Evolutionary conservation across 352 stramenopile species (phyloP), one percentile per base, ranked within the genome.

Genomic region (Phytopythium litorale): DNA sequence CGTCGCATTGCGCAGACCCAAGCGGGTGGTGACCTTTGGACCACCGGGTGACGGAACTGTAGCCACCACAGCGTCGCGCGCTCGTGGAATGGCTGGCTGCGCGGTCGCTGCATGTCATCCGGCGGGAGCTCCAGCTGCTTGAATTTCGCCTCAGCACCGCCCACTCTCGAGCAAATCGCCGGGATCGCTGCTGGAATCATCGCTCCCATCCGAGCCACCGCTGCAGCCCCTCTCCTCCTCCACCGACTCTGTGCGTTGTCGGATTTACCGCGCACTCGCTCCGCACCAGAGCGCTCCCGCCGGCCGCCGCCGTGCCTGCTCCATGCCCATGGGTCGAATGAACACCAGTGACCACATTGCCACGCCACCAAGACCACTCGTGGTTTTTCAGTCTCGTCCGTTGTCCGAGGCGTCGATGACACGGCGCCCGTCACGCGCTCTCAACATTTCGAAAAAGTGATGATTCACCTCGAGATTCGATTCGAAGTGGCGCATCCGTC

Each of bases 141-240:
- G 52, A 33, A n/a, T 45, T 46, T 58, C 19, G n/a, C 28, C 40
- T 19, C 9, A 15, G 48, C 5, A 13, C 48, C 7, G 33, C 30
- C 53, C n/a, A 35, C 35, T 58, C 3, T 37, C 21, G 35, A 49
- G 55, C 55, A 60, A 52, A 52, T 62, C 40, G 42, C 19, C 28
- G 11, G 25, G 56, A 53, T 62, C 48, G 28, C 25, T n/a, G 13
- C 23, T 35, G 23, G 23, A 53, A 35, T 35, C 46, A 53, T 37
- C 33, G 11, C 13, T 23, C n/a, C 15, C 13, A 16, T 37, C 48
- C 23, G 1, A 28, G 19, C 40, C 18, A 0, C 21, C 40, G 0
- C 40, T 0, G 13, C 12, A 19, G 9, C 42, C 42, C 21, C 21
- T 51, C 45, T 18, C 6, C 45, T 18, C 6, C 45, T 32, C 28